Evolutionary conservation across 2,329 filamentous ascomycete genomes (phyloP), one percentile per base, ranked within the genome.

Genomic region (Ophiostoma perfectum): DNA sequence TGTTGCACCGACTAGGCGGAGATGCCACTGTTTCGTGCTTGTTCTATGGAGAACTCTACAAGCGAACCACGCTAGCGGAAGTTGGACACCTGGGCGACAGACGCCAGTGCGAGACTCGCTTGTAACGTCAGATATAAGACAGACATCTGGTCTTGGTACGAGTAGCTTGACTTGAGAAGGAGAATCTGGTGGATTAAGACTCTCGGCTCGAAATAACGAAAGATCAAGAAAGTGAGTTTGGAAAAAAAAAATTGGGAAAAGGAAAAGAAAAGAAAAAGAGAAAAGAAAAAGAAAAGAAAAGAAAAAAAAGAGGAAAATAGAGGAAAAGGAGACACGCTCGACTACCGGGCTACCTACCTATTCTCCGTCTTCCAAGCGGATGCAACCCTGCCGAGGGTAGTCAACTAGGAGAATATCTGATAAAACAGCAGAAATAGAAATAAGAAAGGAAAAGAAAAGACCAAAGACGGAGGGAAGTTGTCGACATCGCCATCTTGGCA

Each of bases 401-500:
- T 27, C 27, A 27, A 27, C 27, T 27, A 27, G 27, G 27, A 27
- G 27, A 27, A 27, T 27, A 27, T 27, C 27, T 27, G 27, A 27
- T 27, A 27, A 27, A 27, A 27, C 27, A 27, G 27, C 49, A 55
- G 4, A 5, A 55, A 55, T 55, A 47, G 5, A 14, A 47, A 47
- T 14, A 14, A 14, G 5, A 47, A 8, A 18, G 16, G 14, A 52
- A 3, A 38, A 38, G 9, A 38, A 38, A 11, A 36, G 14, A 49
- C 2, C 14, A 49, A 60, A 38, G 5, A 14, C 18, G 5, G 5
- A 27, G 55, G 27, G 27, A 36, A 60, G 27, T 27, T 12, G 27
- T 60, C 55, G 27, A 6, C 52, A 60, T 60, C 55, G 55, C n/a
- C 55, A 60, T 38, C 55, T 27, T 18, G 55, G 18, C 49, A n/a